Percentiles rank a stretch among this genome's conserved stretches.
phyloP scores from a whole-genome alignment of 2,329 filamentous ascomycete species.

The Trichoderma brevicompactum region DNA sequence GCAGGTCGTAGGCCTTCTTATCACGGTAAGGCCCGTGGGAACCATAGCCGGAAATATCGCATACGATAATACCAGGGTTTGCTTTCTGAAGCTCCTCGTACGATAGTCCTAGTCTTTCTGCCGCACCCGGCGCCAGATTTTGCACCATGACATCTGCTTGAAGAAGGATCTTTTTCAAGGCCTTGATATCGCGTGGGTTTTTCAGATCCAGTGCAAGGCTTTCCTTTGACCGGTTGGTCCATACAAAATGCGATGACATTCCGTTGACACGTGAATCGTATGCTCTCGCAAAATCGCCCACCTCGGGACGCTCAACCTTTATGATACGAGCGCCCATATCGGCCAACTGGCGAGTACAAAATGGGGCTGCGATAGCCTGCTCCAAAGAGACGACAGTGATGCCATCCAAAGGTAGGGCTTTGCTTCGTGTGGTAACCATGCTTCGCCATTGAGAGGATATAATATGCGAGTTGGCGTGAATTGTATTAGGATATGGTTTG shows the following conservation, averaged over 20 bases:
- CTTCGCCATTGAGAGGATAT: not conserved
- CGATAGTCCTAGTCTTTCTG: conserved; percentile 52
- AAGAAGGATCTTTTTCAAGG: conserved; percentile 49
- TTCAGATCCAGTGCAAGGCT: conserved; percentile 57
- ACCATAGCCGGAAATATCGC: conserved; percentile 59
- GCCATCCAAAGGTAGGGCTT: conserved; percentile 41
- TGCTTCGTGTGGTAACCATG: not conserved
- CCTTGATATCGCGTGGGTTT: conserved; percentile 45
- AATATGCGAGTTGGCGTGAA: not conserved
- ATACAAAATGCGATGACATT: conserved; percentile 59
- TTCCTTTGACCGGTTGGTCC: conserved; percentile 59
- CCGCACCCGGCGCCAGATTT: conserved; percentile 57
- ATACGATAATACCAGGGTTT: conserved; percentile 55
- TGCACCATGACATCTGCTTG: conserved; percentile 58
- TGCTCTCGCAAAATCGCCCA: conserved; percentile 57
- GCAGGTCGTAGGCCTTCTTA: conserved; percentile 60
- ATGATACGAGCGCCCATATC: conserved; percentile 59
- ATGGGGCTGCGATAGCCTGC: conserved; percentile 59
- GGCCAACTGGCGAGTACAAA: conserved; percentile 58
- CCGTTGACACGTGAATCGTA: conserved; percentile 57
- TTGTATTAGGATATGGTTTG: too few species aligned
- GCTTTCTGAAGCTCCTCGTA: conserved; percentile 48
- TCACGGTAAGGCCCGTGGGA: conserved; percentile 55
- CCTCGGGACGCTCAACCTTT: conserved; percentile 56
- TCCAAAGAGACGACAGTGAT: conserved; percentile 58